Evolutionary conservation across 306 rosid genomes (phyloP).

Genomic region (Vicia sativa): DNA sequence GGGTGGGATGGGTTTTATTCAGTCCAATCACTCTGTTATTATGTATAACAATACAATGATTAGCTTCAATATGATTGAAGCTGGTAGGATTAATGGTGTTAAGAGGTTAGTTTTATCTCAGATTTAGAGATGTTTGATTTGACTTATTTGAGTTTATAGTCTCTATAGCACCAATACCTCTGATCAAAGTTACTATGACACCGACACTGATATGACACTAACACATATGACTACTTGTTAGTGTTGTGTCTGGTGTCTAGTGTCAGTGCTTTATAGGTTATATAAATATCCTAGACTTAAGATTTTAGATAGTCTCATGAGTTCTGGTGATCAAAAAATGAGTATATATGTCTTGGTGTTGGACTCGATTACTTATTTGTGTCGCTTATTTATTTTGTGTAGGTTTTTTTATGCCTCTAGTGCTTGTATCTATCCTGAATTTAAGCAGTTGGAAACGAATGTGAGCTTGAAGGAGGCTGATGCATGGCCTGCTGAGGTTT

Average conservation of each 20-base stretch:
- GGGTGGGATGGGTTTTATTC: slow-evolving; percentile 99
- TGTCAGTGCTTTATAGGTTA: no score
- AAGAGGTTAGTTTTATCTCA: slow-evolving; percentile 65
- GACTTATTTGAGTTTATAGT: not conserved
- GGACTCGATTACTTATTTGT: slow-evolving; percentile 15
- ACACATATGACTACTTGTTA: no score
- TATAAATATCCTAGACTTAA: no score
- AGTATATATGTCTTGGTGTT: not conserved
- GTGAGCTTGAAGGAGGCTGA: slow-evolving; percentile 99
- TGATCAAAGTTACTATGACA: no score
- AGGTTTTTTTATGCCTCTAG: slow-evolving; percentile 99
- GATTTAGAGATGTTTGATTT: not conserved
- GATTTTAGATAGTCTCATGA: not conserved
- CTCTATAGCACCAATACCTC: no score
- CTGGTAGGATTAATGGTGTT: slow-evolving; percentile 79
- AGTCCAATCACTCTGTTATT: slow-evolving; percentile 96
- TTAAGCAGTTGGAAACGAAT: slow-evolving; percentile 91
- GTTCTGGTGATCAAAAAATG: not conserved
- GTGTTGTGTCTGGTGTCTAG: no score
- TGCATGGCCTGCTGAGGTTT: slow-evolving; percentile 99
- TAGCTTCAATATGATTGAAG: slow-evolving; percentile 97
- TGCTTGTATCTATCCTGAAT: slow-evolving; percentile 98
- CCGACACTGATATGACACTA: no score
- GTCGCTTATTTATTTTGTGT: not conserved
- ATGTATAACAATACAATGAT: slow-evolving; percentile 98